Base-by-base conservation (phyloP, 345 rosid genomes). In the Lumnitzera littorea region DNA sequence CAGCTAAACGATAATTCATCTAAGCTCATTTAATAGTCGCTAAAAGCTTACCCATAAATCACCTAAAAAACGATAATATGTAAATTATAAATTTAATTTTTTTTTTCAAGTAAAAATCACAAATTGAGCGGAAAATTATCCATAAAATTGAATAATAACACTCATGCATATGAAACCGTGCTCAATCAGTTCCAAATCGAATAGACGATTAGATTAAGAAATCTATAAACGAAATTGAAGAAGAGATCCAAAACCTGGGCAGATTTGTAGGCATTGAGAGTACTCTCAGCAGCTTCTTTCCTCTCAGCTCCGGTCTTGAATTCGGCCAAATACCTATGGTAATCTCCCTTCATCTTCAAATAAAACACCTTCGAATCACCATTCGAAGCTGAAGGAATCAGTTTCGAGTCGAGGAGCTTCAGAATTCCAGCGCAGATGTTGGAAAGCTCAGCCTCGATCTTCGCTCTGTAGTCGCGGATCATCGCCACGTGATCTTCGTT, bases 301-400 rank as follows among this genome's bases (percentile, higher is more conserved):
- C 96, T 79, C 74, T 91, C 96, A 48, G 87, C 78, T 46, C 87
- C 85, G 48, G 83, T 75, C 74, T 91, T 82, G 65, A 88, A 88
- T 88, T 91, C 96, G 46, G 96, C 94, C 64, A 88, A 67, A 74
- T 91, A 91, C 74, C 96, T 78, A 56, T 88, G 96, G 55, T 88
- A 91, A 61, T 91, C 94, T 5, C 94, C 96, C 74, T 91, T 91
- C 97, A 91, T 91, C 81, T 88, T 91, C 43, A 88, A 68, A 62
- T 88, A 91, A 60, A 91, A 91, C 14, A 91, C 96, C 82, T 81
- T 91, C 1, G 96, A 91, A 69, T 91, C 96, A 2, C 91, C 91
- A 1, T 84, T 23, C 13, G 86, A 58, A 24, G 97, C 88, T 1
- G 88, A 73, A 5, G 97, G 91, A 46, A 91, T 74, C 31, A 91